Evolutionary conservation across 805 yeast genomes (phyloP), one percentile per base, ranked within the genome.

Genomic region (Ogataea methylovora): DNA sequence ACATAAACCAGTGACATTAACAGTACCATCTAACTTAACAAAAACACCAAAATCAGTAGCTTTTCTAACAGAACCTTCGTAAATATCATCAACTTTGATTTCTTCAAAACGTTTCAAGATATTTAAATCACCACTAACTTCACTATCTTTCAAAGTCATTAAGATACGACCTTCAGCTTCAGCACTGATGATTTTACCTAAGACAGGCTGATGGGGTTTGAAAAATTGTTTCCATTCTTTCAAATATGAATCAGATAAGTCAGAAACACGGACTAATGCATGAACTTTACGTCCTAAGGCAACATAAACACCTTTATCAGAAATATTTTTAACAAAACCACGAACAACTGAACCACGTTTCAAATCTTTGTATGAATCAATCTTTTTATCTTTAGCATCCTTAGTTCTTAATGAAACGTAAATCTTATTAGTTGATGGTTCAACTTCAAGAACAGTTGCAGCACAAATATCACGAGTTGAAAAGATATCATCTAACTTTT

Each of bases 11-110:
- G 83, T 75, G 38, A 87, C 68, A 48, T 76, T 76, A 35, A 73
- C 61, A 27, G 92, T 79, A 29, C 81, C 84, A 44, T 80, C 87
- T 35, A 90, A 65, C 42, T 75, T 79, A 33, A 90, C 82, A 52
- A 90, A 90, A 3, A 86, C 95, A 63, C 98, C 98, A 53, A 79
- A 90, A 30, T 84, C 94, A 23, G 87, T 78, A 17, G 79, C 84
- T 40, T 73, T 73, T 52, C 74, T 79, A 29, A 90, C 80, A 3
- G 78, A 61, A 53, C 96, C 98, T 51, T 82, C 90, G 45, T 65
- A 75, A 21, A 79, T 61, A 19, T 80, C 84, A 36, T 84, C 94
- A 33, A 69, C 76, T 37, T 73, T 60, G 36, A 90, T 65, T 37
- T 84, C 92, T 29, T 71, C 78, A 44, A 81, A 78, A 34, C 64